Percentiles rank a stretch among this genome's conserved stretches.
phyloP scores from a whole-genome alignment of 108 stramenopile genomes.

The Bacterosira constricta region DNA sequence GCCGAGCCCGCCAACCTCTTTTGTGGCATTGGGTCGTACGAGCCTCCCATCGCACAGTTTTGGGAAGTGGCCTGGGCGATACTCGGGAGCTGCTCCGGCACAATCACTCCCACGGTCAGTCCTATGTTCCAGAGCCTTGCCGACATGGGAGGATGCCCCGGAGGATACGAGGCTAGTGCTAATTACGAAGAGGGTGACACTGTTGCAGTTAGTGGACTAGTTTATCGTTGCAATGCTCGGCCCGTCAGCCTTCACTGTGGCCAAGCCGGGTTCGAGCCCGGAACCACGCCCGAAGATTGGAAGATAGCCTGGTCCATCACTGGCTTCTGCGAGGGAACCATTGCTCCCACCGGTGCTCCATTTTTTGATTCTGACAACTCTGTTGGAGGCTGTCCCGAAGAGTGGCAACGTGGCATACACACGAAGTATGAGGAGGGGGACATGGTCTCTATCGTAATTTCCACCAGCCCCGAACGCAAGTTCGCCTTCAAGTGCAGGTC shows the following conservation, averaged over 20 bases:
- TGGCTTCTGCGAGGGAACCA: too few species aligned
- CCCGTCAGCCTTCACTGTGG: too few species aligned
- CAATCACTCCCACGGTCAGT: conserved; percentile 4
- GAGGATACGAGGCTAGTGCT: neutral
- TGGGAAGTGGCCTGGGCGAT: too few species aligned
- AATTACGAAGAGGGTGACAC: conserved; percentile 5
- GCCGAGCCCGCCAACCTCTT: too few species aligned
- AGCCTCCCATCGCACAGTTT: too few species aligned
- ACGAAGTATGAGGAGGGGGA: conserved; percentile 13
- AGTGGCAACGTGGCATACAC: neutral
- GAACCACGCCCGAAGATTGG: too few species aligned
- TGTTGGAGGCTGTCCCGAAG: conserved; percentile 9
- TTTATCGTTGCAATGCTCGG: too few species aligned
- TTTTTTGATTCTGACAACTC: neutral
- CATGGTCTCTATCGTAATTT: conserved; percentile 15
- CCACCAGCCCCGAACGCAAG: too few species aligned
- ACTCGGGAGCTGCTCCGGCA: too few species aligned
- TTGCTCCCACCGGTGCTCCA: conserved; percentile 11
- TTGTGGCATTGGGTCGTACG: too few species aligned
- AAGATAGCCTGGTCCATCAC: too few species aligned
- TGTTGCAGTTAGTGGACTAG: neutral
- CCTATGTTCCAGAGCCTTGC: neutral
- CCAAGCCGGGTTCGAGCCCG: too few species aligned
- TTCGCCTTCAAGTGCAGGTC: conserved; percentile 8
- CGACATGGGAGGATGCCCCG: conserved; percentile 11